A percentile compares a stretch with the other conserved stretches of the same genome.
These are phyloP conservation scores for Polysphondylium violaceum DNA, from an alignment of 78 protist species.

Conservation along the genomic window DNA sequence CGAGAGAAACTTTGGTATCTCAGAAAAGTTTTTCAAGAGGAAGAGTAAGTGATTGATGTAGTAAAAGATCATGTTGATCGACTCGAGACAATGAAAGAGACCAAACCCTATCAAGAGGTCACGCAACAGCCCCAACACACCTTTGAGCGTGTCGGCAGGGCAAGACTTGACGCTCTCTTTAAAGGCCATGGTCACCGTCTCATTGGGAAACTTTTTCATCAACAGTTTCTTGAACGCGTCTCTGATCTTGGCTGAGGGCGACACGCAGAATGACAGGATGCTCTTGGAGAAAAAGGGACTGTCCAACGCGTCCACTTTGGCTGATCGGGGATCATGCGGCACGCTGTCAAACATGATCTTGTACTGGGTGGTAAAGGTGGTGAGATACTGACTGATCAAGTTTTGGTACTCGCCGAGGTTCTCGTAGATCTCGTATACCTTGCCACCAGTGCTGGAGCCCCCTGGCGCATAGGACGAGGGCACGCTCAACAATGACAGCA, in stretches of 20 bases:
- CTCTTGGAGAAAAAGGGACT: conserved; percentile 1
- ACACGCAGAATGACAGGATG: conserved; percentile 17
- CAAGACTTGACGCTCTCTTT: background rate
- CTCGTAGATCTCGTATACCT: background rate
- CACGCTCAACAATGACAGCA: background rate
- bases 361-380: background rate
- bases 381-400: background rate
- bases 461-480: background rate
- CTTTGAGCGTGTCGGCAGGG: background rate
- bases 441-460: too few relatives aligned
- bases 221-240: conserved; percentile 4
- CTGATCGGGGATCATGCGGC: background rate
- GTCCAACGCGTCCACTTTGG: conserved; percentile 18
- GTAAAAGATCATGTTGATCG: conserved; percentile 4
- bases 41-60: conserved; percentile 32
- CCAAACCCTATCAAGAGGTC: conserved; percentile 33
- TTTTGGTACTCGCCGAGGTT: background rate
- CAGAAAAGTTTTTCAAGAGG: background rate
- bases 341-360: background rate
- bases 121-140: conserved; percentile 21
- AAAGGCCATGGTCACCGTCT: conserved; percentile 28
- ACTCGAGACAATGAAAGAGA: background rate
- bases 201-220: background rate
- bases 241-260: background rate
- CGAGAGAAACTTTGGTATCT: background rate